Percentiles rank a stretch among this genome's conserved stretches.
Conservation (phyloP, 192 early-diverging fungal species). For the Chytriomyces hyalinus region DNA sequence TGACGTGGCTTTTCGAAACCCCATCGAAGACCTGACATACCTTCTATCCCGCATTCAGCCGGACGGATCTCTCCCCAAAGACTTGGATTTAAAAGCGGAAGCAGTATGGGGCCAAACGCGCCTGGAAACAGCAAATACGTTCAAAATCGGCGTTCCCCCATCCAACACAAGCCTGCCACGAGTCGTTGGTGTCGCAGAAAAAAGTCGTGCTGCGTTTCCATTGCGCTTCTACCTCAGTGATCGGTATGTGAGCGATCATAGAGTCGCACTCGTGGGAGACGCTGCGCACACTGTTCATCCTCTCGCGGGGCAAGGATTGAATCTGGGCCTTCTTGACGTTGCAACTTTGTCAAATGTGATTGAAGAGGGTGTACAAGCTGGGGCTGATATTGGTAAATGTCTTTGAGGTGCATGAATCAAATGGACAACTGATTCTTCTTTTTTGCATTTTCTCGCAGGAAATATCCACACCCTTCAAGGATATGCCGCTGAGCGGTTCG, state of each 20-base stretch:
- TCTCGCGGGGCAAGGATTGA: constrained; percentile 95
- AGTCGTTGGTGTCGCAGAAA: constrained; percentile 18
- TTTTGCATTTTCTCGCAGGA: constrained; percentile 37
- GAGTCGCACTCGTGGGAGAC: constrained; percentile 92
- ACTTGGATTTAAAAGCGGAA: constrained; percentile 62
- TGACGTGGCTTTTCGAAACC: constrained; percentile 81
- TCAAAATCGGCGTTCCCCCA: constrained; percentile 4
- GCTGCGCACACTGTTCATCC: constrained; percentile 96
- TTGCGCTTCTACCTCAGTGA: constrained; percentile 81
- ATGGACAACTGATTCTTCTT: not conserved
- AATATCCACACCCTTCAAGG: constrained; percentile 71
- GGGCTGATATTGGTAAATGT: constrained; percentile 77
- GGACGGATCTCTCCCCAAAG: constrained; percentile 35
- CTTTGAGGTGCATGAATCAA: not conserved
- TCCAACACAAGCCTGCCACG: constrained; percentile 46
- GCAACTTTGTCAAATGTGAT: constrained; percentile 70
- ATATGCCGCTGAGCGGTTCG: constrained; percentile 85
- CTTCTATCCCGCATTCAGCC: constrained; percentile 63
- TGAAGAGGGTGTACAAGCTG: constrained; percentile 65
- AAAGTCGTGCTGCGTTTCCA: constrained; percentile 81
- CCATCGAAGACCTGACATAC: constrained; percentile 74
- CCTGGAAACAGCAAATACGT: constrained; percentile 16
- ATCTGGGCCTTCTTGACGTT: constrained; percentile 89
- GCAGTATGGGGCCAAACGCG: constrained; percentile 69
- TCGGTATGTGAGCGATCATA: constrained; percentile 67